Conservation (phyloP, 352 stramenopile species). For the Phytophthora melonis region DNA sequence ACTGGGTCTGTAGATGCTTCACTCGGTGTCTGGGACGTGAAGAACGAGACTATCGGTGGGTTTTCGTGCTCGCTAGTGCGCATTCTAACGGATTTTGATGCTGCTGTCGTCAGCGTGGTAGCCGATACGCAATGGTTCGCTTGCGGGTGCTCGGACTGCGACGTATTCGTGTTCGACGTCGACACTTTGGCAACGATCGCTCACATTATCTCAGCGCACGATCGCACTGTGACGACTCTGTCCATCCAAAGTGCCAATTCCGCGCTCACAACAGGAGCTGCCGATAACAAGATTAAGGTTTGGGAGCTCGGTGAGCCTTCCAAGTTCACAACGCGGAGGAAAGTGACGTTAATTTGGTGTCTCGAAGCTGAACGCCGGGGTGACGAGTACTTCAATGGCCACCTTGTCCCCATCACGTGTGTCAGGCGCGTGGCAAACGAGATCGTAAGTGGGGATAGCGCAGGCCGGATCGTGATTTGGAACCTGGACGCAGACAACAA, state of each 20-base stretch:
- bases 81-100: conserved; percentile 77
- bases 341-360: conserved; percentile 41
- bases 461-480: conserved; percentile 72
- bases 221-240: conserved; percentile 58
- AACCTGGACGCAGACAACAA: conserved; percentile 75
- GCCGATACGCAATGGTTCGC: conserved; percentile 64
- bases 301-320: conserved; percentile 56
- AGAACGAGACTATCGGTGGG: conserved; percentile 60
- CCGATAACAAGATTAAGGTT: conserved; percentile 73
- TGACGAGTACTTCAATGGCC: conserved; percentile 61
- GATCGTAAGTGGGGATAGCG: conserved; percentile 77
- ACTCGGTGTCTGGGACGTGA: conserved; percentile 74
- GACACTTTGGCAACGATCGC: conserved; percentile 50
- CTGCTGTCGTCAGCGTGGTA: conserved; percentile 72
- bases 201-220: conserved; percentile 63
- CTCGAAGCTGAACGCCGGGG: conserved; percentile 51
- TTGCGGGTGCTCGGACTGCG: conserved; percentile 72
- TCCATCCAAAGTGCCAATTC: conserved; percentile 55
- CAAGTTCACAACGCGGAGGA: conserved; percentile 39
- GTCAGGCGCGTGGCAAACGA: conserved; percentile 71
- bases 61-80: conserved; percentile 54
- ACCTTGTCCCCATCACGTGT: conserved; percentile 64
- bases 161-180: conserved; percentile 76
- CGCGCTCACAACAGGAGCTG: conserved; percentile 59
- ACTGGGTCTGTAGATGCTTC: conserved; percentile 73